Evolutionary conservation across 805 yeast species (phyloP).

Genomic region (Saccharomycopsis schoenii): DNA sequence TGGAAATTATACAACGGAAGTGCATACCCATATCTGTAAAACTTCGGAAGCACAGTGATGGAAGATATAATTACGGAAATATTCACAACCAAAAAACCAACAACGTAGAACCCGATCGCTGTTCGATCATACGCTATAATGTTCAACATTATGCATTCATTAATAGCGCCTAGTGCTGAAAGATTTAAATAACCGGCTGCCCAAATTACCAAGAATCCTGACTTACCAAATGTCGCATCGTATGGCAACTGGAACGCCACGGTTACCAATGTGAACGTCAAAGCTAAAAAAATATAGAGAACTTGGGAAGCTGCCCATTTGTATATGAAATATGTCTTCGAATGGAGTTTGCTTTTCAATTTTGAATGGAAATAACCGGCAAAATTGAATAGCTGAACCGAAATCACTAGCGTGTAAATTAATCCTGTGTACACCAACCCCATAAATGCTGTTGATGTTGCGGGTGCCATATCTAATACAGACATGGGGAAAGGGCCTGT

Average conservation of each 20-base stretch:
- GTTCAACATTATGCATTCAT: conserved; percentile 49
- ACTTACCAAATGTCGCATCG: conserved; percentile 46
- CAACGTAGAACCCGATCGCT: conserved; percentile 57
- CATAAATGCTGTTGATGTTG: background rate
- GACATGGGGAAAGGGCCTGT: conserved; percentile 8
- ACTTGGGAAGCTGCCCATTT: conserved; percentile 41
- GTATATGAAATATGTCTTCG: conserved; percentile 34
- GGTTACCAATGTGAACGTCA: conserved; percentile 49
- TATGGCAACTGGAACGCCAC: conserved; percentile 60
- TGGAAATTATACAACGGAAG: conserved; percentile 23
- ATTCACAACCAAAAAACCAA: conserved; percentile 59
- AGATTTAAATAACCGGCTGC: conserved; percentile 55
- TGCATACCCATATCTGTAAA: conserved; percentile 27
- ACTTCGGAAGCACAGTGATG: conserved; percentile 32
- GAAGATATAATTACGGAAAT: conserved; percentile 62
- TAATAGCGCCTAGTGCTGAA: conserved; percentile 69
- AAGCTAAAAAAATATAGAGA: conserved; percentile 46
- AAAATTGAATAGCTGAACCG: conserved; percentile 14
- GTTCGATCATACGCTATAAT: conserved; percentile 47
- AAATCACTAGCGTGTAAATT: conserved; percentile 9
- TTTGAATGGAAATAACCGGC: conserved; percentile 7
- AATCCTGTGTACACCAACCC: conserved; percentile 12
- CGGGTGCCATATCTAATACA: conserved; percentile 6
- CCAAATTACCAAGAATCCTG: conserved; percentile 72
- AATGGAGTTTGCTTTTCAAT: conserved; percentile 7